These are phyloP conservation scores for Filobasidium floriforme DNA, from an alignment of 768 basidiomycete species.

Conservation along the genomic window DNA sequence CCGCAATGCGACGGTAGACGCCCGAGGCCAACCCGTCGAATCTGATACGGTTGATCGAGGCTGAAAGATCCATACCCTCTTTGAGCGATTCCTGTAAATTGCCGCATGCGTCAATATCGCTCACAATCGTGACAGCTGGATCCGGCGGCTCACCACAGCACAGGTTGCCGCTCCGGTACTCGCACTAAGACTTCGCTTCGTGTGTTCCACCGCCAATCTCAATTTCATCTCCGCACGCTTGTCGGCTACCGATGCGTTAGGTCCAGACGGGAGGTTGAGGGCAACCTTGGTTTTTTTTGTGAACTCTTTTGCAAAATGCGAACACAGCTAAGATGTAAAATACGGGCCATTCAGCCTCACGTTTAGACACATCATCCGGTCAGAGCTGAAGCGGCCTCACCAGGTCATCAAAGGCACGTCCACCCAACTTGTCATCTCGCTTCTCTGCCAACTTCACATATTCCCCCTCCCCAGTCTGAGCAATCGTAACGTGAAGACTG, in stretches of 20 bases:
- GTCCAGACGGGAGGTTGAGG: constrained; percentile 55
- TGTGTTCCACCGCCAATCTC: constrained; percentile 83
- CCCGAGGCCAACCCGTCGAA: constrained; percentile 47
- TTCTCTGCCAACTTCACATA: constrained; percentile 45
- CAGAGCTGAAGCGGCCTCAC: constrained; percentile 25
- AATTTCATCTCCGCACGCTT: constrained; percentile 88
- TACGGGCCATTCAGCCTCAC: constrained; percentile 29
- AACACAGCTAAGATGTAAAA: constrained; percentile 55
- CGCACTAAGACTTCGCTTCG: constrained; percentile 84
- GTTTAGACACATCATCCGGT: not conserved
- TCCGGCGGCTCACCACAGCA: constrained; percentile 52
- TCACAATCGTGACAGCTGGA: not conserved
- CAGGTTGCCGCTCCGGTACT: constrained; percentile 79
- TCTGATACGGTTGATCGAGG: constrained; percentile 51
- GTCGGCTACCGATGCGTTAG: constrained; percentile 56
- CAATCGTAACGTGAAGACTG: constrained; percentile 41
- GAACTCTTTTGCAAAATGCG: constrained; percentile 90
- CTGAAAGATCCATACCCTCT: constrained; percentile 84
- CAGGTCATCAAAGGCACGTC: constrained; percentile 46
- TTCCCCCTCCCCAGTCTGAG: constrained; percentile 43
- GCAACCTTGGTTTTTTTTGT: constrained; percentile 86
- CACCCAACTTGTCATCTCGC: constrained; percentile 44
- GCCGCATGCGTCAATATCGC: not conserved
- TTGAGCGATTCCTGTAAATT: constrained; percentile 58
- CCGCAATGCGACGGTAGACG: constrained; percentile 45